Evolutionary conservation across 192 early-diverging fungal genomes (phyloP).

Genomic region (Gamsiella multidivaricata): DNA sequence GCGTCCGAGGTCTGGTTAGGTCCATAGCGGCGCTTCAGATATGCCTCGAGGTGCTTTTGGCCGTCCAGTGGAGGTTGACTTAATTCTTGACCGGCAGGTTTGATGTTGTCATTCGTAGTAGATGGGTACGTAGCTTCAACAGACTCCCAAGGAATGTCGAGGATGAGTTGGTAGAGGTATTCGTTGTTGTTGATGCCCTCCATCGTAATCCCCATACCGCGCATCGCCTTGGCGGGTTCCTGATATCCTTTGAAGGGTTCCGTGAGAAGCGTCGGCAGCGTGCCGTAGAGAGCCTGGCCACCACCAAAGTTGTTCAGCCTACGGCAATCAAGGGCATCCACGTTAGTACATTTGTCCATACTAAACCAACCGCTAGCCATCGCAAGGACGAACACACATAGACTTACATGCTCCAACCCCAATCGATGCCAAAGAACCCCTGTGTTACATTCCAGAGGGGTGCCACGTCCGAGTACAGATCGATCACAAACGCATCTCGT

Average conservation of each 20-base stretch:
- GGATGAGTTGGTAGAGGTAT: slow-evolving; percentile 42
- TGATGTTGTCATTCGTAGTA: background rate
- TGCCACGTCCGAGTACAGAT: slow-evolving; percentile 39
- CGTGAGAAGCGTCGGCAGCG: slow-evolving; percentile 32
- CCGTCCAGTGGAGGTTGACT: slow-evolving; percentile 10
- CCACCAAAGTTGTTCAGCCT: slow-evolving; percentile 55
- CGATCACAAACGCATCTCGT: slow-evolving; percentile 42
- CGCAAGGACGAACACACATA: background rate
- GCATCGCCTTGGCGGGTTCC: slow-evolving; percentile 26
- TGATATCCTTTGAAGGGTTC: slow-evolving; percentile 36
- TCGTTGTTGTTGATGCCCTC: slow-evolving; percentile 55
- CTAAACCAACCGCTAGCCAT: background rate
- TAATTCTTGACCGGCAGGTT: background rate
- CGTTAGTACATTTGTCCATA: background rate
- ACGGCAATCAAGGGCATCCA: background rate
- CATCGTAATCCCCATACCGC: slow-evolving; percentile 51
- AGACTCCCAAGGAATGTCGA: slow-evolving; percentile 46
- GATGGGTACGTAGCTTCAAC: slow-evolving; percentile 15
- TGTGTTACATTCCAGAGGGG: slow-evolving; percentile 32
- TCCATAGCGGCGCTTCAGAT: slow-evolving; percentile 33
- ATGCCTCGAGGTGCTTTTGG: slow-evolving; percentile 21
- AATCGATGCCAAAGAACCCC: slow-evolving; percentile 48
- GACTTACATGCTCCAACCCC: slow-evolving; percentile 55
- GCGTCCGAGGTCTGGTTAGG: slow-evolving; percentile 9
- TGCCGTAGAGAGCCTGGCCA: slow-evolving; percentile 42